A percentile compares a stretch with the other conserved stretches of the same genome.
phyloP scores from a whole-genome alignment of 495 filamentous ascomycete species.

The Copromyces sp. region DNA sequence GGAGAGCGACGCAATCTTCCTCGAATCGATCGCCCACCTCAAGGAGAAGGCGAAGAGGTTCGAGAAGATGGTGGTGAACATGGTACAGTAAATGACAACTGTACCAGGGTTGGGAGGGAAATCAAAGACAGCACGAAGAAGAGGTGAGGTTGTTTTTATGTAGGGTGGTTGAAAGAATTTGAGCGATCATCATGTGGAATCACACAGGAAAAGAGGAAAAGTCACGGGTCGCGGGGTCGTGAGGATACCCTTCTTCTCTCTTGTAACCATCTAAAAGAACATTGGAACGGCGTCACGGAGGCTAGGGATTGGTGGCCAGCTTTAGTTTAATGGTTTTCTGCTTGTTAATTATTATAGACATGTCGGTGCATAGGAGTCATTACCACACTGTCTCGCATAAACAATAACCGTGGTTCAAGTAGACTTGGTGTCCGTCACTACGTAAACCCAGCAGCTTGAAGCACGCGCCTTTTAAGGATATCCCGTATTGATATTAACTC shows the following conservation, averaged over 20 bases:
- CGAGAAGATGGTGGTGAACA: conserved; percentile 37
- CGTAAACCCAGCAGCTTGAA: background rate
- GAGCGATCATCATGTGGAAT: background rate
- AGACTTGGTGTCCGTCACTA: background rate
- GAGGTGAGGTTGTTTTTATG: background rate
- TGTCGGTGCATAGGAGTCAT: background rate
- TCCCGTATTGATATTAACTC: background rate
- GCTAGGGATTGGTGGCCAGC: conserved; percentile 3
- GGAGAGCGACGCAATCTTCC: conserved; percentile 79
- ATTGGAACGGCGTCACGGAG: conserved; percentile 22
- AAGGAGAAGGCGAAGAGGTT: conserved; percentile 55
- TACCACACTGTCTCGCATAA: background rate
- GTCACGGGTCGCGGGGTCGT: background rate
- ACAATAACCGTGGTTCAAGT: background rate
- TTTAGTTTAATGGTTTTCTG: conserved; percentile 3
- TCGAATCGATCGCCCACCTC: conserved; percentile 75
- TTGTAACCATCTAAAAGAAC: conserved; percentile 5
- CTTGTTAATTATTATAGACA: background rate
- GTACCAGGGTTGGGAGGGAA: background rate
- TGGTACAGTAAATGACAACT: conserved; percentile 25
- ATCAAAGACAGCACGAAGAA: background rate
- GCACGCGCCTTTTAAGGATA: background rate
- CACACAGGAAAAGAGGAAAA: background rate
- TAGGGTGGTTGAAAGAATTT: background rate
- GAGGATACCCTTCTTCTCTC: conserved; percentile 8